These are phyloP conservation scores for Crithidia acanthocephali DNA, from an alignment of 208 protist species.

Conservation along the genomic window DNA sequence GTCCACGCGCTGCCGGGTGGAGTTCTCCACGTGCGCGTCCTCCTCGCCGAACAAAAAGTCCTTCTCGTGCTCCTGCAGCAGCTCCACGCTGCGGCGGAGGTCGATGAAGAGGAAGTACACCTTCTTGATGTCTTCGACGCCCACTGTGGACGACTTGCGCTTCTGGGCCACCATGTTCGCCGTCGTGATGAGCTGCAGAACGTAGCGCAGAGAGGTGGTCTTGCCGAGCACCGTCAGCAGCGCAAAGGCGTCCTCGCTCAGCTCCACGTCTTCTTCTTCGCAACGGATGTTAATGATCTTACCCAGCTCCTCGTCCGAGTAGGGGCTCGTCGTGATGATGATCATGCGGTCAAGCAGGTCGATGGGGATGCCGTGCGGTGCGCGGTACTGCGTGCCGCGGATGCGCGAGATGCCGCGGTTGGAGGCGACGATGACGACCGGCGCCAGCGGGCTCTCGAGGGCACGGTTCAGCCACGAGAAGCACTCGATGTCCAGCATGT, in stretches of 20 bases:
- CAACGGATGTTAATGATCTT: constrained; percentile 98
- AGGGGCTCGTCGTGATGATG: constrained; percentile 99
- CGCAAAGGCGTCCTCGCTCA: constrained; percentile 96
- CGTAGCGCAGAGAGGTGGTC: constrained; percentile 99
- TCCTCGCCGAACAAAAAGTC: constrained; percentile 93
- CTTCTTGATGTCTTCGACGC: constrained; percentile 96
- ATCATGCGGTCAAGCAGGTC: constrained; percentile 99
- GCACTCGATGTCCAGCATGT: constrained; percentile 99
- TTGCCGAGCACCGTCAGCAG: constrained; percentile 96
- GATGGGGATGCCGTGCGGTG: constrained; percentile 99
- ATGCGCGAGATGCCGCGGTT: constrained; percentile 99
- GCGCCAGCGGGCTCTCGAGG: constrained; percentile 98
- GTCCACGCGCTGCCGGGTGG: constrained; percentile 38
- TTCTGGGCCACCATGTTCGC: constrained; percentile 95
- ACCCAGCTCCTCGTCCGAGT: constrained; percentile 95
- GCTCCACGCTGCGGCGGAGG: constrained; percentile 91
- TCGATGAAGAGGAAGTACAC: constrained; percentile 99
- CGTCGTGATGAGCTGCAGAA: constrained; percentile 99
- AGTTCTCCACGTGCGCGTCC: constrained; percentile 75
- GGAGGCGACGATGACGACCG: constrained; percentile 99
- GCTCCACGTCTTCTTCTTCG: constrained; percentile 99
- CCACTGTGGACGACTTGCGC: constrained; percentile 94
- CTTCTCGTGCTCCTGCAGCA: constrained; percentile 91
- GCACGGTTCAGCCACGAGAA: constrained; percentile 99
- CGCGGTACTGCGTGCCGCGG: constrained; percentile 98